Percentiles rank a stretch among this genome's conserved stretches.
Conservation (phyloP, 2,329 filamentous ascomycete genomes). For the Emergomyces orientalis region DNA sequence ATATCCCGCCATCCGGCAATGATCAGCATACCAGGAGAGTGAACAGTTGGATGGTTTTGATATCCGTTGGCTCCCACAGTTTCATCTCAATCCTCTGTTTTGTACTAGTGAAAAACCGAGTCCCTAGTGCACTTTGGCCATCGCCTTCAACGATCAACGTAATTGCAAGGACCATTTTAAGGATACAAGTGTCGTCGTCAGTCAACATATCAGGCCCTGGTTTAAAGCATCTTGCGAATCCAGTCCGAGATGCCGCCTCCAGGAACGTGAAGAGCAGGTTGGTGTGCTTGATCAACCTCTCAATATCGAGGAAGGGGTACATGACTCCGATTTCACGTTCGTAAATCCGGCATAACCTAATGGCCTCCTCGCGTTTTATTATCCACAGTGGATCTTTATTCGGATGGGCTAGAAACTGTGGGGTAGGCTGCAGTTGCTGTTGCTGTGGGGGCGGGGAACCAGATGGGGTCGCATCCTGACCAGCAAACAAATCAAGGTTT, state of each 20-base stretch:
- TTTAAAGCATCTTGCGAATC: conserved; percentile 46
- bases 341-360: conserved; percentile 68
- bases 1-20: neutral
- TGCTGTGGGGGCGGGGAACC: conserved; percentile 35
- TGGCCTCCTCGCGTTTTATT: conserved; percentile 66
- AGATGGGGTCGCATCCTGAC: conserved; percentile 46
- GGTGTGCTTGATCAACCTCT: conserved; percentile 60
- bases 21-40: conserved; percentile 4
- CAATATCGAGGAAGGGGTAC: conserved; percentile 77
- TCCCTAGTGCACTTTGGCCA: conserved; percentile 66
- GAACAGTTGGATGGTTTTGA: conserved; percentile 36
- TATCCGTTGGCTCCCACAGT: conserved; percentile 47
- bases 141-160: conserved; percentile 68
- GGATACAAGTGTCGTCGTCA: conserved; percentile 56
- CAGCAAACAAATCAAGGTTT: conserved; percentile 50
- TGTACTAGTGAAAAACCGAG: conserved; percentile 65
- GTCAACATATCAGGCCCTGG: conserved; percentile 51
- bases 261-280: conserved; percentile 63
- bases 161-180: conserved; percentile 77
- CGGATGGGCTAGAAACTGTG: conserved; percentile 33
- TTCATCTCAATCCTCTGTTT: conserved; percentile 59
- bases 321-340: conserved; percentile 87
- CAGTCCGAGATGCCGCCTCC: conserved; percentile 53
- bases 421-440: conserved; percentile 9
- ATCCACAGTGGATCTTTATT: conserved; percentile 70